These are phyloP conservation scores for Mallotus japonicus DNA, from an alignment of 441 rosid species.

Conservation along the genomic window DNA sequence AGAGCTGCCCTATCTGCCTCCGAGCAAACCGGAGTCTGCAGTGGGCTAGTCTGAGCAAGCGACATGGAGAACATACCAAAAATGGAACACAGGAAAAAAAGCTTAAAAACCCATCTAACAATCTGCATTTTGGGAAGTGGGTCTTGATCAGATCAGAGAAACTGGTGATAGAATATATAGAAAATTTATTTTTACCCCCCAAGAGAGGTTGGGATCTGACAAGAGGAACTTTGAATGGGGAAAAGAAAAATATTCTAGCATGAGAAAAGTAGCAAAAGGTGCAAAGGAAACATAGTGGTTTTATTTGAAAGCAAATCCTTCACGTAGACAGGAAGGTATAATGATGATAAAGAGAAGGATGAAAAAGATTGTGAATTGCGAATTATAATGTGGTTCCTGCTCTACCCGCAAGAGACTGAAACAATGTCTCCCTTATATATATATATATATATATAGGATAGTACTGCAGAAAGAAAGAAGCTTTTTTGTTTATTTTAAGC, in stretches of 20 bases:
- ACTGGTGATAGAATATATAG: slow-evolving; percentile 3
- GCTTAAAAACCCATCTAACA: slow-evolving; percentile 50
- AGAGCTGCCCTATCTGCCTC: slow-evolving; percentile 70
- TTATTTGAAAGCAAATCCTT: slow-evolving; percentile 35
- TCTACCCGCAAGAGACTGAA: slow-evolving; percentile 25
- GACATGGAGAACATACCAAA: not conserved
- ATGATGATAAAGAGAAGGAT: slow-evolving; percentile 38
- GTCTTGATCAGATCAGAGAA: slow-evolving; percentile 36
- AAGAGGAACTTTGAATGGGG: slow-evolving; percentile 31
- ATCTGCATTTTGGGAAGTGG: slow-evolving; percentile 62
- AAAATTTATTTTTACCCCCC: not conserved
- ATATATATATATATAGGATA: slow-evolving; percentile 3
- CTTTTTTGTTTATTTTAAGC: too few species aligned
- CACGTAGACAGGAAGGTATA: slow-evolving; percentile 73
- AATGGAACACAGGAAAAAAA: slow-evolving; percentile 39
- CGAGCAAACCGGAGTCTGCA: slow-evolving; percentile 40
- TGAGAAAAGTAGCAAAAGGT: slow-evolving; percentile 30
- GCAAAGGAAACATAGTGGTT: slow-evolving; percentile 27
- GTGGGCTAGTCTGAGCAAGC: slow-evolving; percentile 26
- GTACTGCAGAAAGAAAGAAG: not conserved
- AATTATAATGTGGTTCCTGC: slow-evolving; percentile 23
- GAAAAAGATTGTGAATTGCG: not conserved
- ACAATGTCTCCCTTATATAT: slow-evolving; percentile 31
- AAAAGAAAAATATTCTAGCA: slow-evolving; percentile 16
- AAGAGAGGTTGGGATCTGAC: slow-evolving; percentile 36